These are phyloP conservation scores for Schizothecium vesticola DNA, from an alignment of 495 filamentous ascomycete species.

Conservation along the genomic window DNA sequence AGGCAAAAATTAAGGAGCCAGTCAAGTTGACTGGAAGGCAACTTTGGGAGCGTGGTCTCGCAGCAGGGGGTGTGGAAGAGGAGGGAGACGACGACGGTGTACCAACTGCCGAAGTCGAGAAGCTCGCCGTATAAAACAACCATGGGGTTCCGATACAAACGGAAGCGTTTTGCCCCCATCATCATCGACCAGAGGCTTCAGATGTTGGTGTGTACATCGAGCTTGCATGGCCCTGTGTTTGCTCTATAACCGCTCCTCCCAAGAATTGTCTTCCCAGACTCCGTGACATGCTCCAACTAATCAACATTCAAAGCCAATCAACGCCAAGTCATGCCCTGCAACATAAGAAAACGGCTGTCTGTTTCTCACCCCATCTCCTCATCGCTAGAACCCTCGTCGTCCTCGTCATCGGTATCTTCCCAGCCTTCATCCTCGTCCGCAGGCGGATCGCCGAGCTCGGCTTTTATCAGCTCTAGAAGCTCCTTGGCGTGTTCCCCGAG, in stretches of 20 bases:
- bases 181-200: background rate
- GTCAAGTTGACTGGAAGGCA: conserved; percentile 69
- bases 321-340: background rate
- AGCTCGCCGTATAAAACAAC: conserved; percentile 54
- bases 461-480: conserved; percentile 50
- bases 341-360: background rate
- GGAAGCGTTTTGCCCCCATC: background rate
- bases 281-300: conserved; percentile 15
- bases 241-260: conserved; percentile 1
- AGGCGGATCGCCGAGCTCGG: conserved; percentile 49
- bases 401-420: conserved; percentile 34
- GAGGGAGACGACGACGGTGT: conserved; percentile 50
- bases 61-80: conserved; percentile 67
- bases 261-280: conserved; percentile 20
- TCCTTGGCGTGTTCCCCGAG: conserved; percentile 62
- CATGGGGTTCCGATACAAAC: background rate
- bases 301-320: conserved; percentile 10
- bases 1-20: conserved; percentile 61
- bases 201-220: background rate
- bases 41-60: conserved; percentile 79
- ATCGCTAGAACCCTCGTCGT: conserved; percentile 21
- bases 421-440: conserved; percentile 48
- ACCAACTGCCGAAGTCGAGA: conserved; percentile 55
- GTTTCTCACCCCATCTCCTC: conserved; percentile 29
- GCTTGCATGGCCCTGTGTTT: background rate